Conservation (phyloP, 108 stramenopile species). For the Phaeodactylum tricornutum region DNA sequence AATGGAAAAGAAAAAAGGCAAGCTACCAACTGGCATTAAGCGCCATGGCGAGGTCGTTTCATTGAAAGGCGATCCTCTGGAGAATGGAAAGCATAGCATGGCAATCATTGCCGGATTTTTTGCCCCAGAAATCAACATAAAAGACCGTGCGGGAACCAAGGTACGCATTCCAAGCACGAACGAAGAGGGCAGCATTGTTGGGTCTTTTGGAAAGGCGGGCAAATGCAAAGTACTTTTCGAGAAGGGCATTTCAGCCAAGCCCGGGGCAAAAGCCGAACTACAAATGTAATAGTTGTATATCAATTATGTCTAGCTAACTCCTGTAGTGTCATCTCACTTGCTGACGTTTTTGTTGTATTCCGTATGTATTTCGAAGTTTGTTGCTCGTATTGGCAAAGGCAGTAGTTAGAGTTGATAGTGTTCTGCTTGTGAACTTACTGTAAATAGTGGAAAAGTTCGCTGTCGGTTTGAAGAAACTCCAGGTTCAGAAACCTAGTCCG, state of each 20-base stretch:
- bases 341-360: neutral
- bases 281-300: slow-evolving; percentile 1
- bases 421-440: neutral
- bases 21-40: slow-evolving; percentile 21
- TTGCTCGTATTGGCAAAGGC: neutral
- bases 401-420: neutral
- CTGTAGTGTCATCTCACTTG: no score
- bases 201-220: slow-evolving; percentile 91
- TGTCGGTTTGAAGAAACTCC: no score
- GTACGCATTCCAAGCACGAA: slow-evolving; percentile 44
- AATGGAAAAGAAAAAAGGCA: slow-evolving; percentile 34
- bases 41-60: slow-evolving; percentile 51
- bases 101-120: slow-evolving; percentile 86
- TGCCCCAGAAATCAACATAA: slow-evolving; percentile 78
- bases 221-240: slow-evolving; percentile 88
- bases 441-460: no score
- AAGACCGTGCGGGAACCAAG: slow-evolving; percentile 42
- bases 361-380: neutral
- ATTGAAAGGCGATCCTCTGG: slow-evolving; percentile 68
- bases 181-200: slow-evolving; percentile 61
- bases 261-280: slow-evolving; percentile 27
- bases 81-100: slow-evolving; percentile 46
- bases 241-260: slow-evolving; percentile 54
- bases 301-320: neutral
- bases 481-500: no score